Conservation (phyloP, 345 rosid genomes). For the Linum lewisii region DNA sequence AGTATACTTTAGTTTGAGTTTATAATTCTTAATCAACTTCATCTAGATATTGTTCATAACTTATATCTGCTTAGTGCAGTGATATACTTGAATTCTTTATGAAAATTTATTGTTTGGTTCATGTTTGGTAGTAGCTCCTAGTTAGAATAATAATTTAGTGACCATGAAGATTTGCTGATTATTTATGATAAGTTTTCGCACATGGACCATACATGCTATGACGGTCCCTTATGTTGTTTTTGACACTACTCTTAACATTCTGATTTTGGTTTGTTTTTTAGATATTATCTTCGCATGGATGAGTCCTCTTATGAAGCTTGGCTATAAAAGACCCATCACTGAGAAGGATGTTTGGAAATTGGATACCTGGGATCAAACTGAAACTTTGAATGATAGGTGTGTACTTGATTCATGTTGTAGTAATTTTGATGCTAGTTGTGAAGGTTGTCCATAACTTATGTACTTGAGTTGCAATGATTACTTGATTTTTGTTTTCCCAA, state of each 20-base stretch:
- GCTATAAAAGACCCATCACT: slow-evolving; percentile 78
- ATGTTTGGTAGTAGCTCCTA: too few species aligned
- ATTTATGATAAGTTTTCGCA: not conserved
- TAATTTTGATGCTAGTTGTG: not conserved
- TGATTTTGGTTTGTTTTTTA: slow-evolving; percentile 18
- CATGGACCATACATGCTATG: not conserved
- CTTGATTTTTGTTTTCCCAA: slow-evolving; percentile 9
- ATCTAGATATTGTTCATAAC: not conserved
- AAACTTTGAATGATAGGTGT: slow-evolving; percentile 61
- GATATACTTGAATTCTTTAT: too few species aligned
- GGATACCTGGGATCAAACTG: slow-evolving; percentile 88
- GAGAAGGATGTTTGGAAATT: slow-evolving; percentile 94
- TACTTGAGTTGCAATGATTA: not conserved
- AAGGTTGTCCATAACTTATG: not conserved
- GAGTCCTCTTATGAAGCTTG: slow-evolving; percentile 79
- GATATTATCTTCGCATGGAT: slow-evolving; percentile 72
- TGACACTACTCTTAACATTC: slow-evolving; percentile 5
- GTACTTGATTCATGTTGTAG: slow-evolving; percentile 9
- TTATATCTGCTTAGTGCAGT: not conserved
- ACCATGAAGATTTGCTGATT: not conserved
- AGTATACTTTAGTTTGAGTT: not conserved
- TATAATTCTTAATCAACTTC: too few species aligned
- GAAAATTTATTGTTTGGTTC: too few species aligned
- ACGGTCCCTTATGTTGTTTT: not conserved
- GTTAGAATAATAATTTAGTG: not conserved